These are phyloP conservation scores for Hygrocybe punicea DNA, from an alignment of 768 basidiomycete genomes.

Conservation along the genomic window DNA sequence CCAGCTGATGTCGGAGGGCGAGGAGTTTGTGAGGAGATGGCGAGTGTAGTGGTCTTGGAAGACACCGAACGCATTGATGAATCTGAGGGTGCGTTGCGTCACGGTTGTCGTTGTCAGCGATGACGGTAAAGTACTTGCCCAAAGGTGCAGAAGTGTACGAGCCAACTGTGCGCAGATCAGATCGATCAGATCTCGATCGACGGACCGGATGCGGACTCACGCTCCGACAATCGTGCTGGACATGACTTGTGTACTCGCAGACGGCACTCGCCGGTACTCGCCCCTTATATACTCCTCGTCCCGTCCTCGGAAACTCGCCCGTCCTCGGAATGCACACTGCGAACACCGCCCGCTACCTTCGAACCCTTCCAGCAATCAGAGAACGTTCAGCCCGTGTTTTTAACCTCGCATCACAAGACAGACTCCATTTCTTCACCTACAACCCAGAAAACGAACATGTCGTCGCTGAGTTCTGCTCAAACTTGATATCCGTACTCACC, in stretches of 20 bases:
- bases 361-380: slow-evolving; percentile 85
- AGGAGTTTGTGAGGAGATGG: slow-evolving; percentile 35
- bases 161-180: slow-evolving; percentile 15
- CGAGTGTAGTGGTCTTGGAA: slow-evolving; percentile 49
- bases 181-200: background rate
- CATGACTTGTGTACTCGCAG: too few species aligned
- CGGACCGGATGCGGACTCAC: background rate
- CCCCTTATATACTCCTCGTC: background rate
- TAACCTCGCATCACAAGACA: slow-evolving; percentile 67
- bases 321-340: slow-evolving; percentile 27
- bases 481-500: slow-evolving; percentile 67
- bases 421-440: slow-evolving; percentile 84
- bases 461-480: slow-evolving; percentile 70
- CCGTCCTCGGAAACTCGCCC: slow-evolving; percentile 30
- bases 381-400: slow-evolving; percentile 79
- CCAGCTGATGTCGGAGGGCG: slow-evolving; percentile 45
- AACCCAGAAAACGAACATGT: slow-evolving; percentile 68
- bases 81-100: slow-evolving; percentile 32
- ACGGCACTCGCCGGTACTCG: too few species aligned
- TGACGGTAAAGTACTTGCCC: slow-evolving; percentile 37
- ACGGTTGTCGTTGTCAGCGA: background rate
- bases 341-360: slow-evolving; percentile 63
- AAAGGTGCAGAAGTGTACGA: slow-evolving; percentile 46
- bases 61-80: slow-evolving; percentile 45
- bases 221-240: too few species aligned